Conservation (phyloP, 2,329 filamentous ascomycete species). For the Blumeria hordei region DNA sequence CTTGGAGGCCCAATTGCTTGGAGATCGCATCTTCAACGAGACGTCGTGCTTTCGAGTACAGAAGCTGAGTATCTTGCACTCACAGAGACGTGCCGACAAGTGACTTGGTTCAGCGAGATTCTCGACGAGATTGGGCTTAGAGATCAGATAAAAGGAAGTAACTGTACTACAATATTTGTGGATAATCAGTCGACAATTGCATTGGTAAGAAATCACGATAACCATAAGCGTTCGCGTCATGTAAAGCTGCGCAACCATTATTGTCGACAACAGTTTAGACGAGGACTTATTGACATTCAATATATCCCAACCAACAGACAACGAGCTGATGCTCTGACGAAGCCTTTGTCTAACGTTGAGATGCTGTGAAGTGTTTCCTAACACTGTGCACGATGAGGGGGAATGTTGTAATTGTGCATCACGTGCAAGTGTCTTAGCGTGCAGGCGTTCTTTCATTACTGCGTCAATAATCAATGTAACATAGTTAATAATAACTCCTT, state of each 20-base stretch:
- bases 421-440: neutral
- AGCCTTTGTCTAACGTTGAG: neutral
- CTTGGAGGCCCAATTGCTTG: neutral
- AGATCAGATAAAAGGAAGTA: neutral
- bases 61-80: slow-evolving; percentile 1
- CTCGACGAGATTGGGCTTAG: neutral
- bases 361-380: neutral
- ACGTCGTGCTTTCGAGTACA: neutral
- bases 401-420: neutral
- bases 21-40: neutral
- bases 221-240: slow-evolving; percentile 1
- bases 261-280: neutral
- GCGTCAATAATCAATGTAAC: too few species aligned
- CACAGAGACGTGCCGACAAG: neutral
- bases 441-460: too few species aligned
- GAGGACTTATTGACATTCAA: neutral
- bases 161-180: neutral
- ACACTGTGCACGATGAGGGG: neutral
- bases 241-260: neutral
- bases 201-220: neutral
- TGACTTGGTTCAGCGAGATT: neutral
- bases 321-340: neutral
- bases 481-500: too few species aligned
- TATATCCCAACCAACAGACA: neutral
- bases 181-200: slow-evolving; percentile 1